Conservation (phyloP, 305 asterid genomes). For the Fraxinus greggii region DNA sequence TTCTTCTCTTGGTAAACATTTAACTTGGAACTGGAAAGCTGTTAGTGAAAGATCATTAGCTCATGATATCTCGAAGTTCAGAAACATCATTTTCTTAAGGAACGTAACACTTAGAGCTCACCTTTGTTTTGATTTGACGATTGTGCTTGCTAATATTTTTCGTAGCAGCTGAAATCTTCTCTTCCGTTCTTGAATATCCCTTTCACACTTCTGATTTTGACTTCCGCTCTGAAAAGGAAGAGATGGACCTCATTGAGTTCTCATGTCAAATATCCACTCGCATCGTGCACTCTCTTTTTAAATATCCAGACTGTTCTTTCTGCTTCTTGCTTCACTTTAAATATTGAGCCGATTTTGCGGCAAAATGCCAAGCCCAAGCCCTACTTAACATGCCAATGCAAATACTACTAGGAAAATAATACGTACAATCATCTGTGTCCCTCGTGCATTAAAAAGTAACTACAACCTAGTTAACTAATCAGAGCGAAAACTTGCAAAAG, state of each 20-base stretch:
- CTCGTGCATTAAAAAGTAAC: neutral
- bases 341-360: too few relatives aligned
- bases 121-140: slow-evolving; percentile 63
- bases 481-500: neutral
- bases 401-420: neutral
- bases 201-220: slow-evolving; percentile 80
- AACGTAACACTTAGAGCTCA: slow-evolving; percentile 30
- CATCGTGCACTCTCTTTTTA: too few relatives aligned
- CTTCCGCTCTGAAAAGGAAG: slow-evolving; percentile 58
- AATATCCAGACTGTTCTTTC: too few relatives aligned
- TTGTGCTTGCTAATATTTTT: slow-evolving; percentile 82
- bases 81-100: neutral
- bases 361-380: too few relatives aligned
- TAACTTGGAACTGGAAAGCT: slow-evolving; percentile 6
- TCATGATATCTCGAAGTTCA: slow-evolving; percentile 1
- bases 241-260: slow-evolving; percentile 10
- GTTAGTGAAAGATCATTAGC: slow-evolving; percentile 8
- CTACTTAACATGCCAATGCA: neutral
- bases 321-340: too few relatives aligned
- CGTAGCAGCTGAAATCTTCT: slow-evolving; percentile 84
- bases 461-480: neutral
- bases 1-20: neutral
- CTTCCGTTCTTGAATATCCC: slow-evolving; percentile 75
- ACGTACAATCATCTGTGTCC: neutral
- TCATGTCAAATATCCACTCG: slow-evolving; percentile 13